A percentile compares a stretch with the other conserved stretches of the same genome.
These are phyloP conservation scores for Globisporangium lucens DNA, from an alignment of 352 stramenopile genomes.

Conservation along the genomic window DNA sequence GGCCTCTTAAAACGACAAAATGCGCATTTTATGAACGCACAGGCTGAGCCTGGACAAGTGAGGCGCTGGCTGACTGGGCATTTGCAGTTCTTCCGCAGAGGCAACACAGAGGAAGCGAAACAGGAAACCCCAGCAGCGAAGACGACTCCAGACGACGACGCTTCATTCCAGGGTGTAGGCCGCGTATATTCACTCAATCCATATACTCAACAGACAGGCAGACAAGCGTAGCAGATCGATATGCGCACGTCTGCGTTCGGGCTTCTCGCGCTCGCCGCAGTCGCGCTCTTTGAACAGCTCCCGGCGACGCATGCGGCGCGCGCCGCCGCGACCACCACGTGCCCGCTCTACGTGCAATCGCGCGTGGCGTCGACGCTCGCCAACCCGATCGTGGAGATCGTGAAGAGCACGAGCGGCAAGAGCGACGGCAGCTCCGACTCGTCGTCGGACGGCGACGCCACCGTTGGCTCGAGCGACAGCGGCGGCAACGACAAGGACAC, in stretches of 20 bases:
- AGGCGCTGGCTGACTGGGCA: neutral
- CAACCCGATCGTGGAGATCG: conserved; percentile 48
- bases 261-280: conserved; percentile 26
- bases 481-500: neutral
- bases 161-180: neutral
- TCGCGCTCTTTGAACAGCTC: conserved; percentile 23
- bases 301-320: conserved; percentile 9
- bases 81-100: neutral
- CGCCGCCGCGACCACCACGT: conserved; percentile 38
- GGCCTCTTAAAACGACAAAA: neutral
- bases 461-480: conserved; percentile 14
- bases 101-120: neutral
- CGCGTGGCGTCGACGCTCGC: conserved; percentile 54
- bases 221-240: neutral
- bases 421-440: conserved; percentile 25
- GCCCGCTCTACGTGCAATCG: conserved; percentile 60
- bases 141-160: neutral
- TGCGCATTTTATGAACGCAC: neutral
- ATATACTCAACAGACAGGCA: neutral
- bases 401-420: conserved; percentile 24
- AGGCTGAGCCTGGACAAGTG: neutral
- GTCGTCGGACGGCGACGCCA: conserved; percentile 16
- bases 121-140: neutral
- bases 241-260: conserved; percentile 11
- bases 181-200: neutral